phyloP scores from a whole-genome alignment of 306 rosid species.

The Ochetophila trinervis region DNA sequence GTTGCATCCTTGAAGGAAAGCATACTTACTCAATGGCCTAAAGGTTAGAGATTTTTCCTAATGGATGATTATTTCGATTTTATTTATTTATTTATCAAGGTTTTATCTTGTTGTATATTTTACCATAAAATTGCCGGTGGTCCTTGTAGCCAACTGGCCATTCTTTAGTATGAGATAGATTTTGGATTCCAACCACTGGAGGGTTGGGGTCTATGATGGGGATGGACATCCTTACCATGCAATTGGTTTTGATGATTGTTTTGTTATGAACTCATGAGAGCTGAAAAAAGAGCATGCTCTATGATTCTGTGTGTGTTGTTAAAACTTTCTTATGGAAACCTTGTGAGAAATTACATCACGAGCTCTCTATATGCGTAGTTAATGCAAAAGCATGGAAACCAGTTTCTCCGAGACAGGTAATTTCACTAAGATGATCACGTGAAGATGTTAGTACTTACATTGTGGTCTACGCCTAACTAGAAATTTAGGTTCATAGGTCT shows the following conservation, averaged over 20 bases:
- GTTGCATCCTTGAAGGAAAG: constrained; percentile 73
- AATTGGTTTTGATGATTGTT: neutral
- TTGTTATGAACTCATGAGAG: neutral
- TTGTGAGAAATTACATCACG: neutral
- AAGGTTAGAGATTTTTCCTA: constrained; percentile 48
- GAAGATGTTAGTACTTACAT: too few species aligned
- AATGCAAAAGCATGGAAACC: neutral
- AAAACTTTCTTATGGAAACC: neutral
- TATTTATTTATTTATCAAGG: neutral
- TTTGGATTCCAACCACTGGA: too few species aligned
- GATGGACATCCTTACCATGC: neutral
- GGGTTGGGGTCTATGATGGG: too few species aligned
- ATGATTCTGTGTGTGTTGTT: neutral
- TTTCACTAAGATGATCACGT: neutral
- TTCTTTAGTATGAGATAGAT: too few species aligned
- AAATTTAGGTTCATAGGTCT: neutral
- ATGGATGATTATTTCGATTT: neutral
- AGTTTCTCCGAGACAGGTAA: neutral
- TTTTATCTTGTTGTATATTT: neutral
- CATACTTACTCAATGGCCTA: constrained; percentile 87
- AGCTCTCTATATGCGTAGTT: neutral
- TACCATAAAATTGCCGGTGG: neutral
- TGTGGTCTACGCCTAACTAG: neutral
- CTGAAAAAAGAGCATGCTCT: neutral
- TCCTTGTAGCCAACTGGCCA: neutral